These are phyloP conservation scores for Pestalotiopsis sp. DNA, from an alignment of 2,329 filamentous ascomycete species.

Conservation along the genomic window DNA sequence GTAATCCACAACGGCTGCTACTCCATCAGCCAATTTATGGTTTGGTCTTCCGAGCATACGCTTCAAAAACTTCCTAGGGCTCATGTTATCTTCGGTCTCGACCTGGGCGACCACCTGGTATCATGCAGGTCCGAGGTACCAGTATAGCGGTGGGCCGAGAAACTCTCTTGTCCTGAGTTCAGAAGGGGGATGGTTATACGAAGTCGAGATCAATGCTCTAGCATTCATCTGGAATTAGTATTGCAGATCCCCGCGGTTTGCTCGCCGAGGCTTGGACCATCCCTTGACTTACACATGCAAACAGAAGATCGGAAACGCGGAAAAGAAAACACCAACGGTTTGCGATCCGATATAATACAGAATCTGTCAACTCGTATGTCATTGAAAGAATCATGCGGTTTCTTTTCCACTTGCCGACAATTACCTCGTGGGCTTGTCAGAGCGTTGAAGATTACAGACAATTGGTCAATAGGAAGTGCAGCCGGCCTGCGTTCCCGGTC, in stretches of 20 bases:
- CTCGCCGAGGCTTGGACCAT: not conserved
- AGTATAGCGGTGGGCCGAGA: too few species aligned
- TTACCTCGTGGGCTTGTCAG: not conserved
- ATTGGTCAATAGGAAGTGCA: not conserved
- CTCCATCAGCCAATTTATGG: not conserved
- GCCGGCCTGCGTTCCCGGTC: not conserved
- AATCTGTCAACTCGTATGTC: not conserved
- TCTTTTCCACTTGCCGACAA: not conserved
- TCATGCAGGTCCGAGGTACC: too few species aligned
- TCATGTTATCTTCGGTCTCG: not conserved
- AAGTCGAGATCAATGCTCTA: not conserved
- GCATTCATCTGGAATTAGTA: not conserved
- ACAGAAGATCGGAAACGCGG: not conserved
- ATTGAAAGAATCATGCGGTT: not conserved
- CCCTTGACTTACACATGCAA: too few species aligned
- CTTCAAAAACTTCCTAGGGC: not conserved
- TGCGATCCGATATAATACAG: not conserved
- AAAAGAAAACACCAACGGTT: not conserved
- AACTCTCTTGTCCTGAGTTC: not conserved
- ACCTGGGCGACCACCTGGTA: not conserved
- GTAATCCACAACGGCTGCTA: not conserved
- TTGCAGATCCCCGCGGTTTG: not conserved
- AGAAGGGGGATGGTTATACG: not conserved
- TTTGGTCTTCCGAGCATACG: not conserved
- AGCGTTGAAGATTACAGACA: not conserved